Percentiles rank a stretch among this genome's conserved stretches.
phyloP scores from a whole-genome alignment of 306 rosid genomes.

The cucumber (Cucumis sativus) region Cucumber_9930_V3 NC_026660.2:5272001-5272500 shows the following conservation, averaged over 20 bases:
- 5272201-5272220: constrained; percentile 18
- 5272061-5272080: not conserved
- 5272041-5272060: not conserved
- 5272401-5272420: not conserved
- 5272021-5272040: not conserved
- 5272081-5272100: constrained; percentile 44
- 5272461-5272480: not conserved
- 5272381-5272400: not conserved
- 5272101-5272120: constrained; percentile 24
- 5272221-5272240: constrained; percentile 19
- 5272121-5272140: constrained; percentile 21
- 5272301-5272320: not conserved
- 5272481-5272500: not conserved
- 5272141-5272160: constrained; percentile 15
- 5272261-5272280: constrained; percentile 20
- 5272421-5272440: not conserved
- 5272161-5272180: constrained; percentile 20
- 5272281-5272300: constrained; percentile 5
- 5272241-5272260: constrained; percentile 17
- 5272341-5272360: not conserved
- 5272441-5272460: not conserved
- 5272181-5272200: constrained; percentile 13
- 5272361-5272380: not conserved
- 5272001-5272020: not conserved
- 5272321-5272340: not conserved